Evolutionary conservation across 352 stramenopile species (phyloP).

Genomic region (Phytopythium chamaehyphon): DNA sequence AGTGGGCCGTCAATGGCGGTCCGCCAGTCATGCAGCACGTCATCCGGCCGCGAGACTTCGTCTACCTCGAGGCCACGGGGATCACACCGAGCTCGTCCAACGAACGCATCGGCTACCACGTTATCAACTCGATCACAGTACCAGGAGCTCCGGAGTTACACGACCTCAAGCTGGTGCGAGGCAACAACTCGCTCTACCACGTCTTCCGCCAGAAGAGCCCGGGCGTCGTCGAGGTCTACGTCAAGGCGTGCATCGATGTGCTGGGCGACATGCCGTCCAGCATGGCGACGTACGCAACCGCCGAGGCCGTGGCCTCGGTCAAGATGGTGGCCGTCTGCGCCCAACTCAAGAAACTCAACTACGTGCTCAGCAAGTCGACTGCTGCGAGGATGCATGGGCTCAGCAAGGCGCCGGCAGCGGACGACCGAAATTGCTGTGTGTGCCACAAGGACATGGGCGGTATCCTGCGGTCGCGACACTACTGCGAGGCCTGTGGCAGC

Average conservation of each 20-base stretch:
- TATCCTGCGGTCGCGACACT: constrained; percentile 23
- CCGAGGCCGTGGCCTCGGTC: constrained; percentile 24
- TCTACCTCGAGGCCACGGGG: constrained; percentile 50
- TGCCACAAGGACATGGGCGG: constrained; percentile 30
- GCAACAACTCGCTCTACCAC: constrained; percentile 25
- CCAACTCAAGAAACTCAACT: constrained; percentile 31
- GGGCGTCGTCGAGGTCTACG: constrained; percentile 32
- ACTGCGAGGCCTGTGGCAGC: constrained; percentile 23
- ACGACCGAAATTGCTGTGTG: constrained; percentile 20
- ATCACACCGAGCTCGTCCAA: constrained; percentile 22
- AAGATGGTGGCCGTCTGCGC: constrained; percentile 18
- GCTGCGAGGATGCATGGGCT: neutral
- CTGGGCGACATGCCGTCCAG: constrained; percentile 25
- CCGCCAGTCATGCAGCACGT: neutral
- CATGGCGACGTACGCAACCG: constrained; percentile 20
- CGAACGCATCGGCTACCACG: constrained; percentile 37
- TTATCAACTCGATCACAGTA: constrained; percentile 36
- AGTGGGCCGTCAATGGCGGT: constrained; percentile 9
- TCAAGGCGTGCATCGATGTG: constrained; percentile 25
- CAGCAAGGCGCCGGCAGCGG: constrained; percentile 1
- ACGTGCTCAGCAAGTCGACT: constrained; percentile 14
- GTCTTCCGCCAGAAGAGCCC: constrained; percentile 30
- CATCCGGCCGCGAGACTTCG: constrained; percentile 29
- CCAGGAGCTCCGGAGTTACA: constrained; percentile 17
- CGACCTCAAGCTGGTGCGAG: constrained; percentile 22